Base-by-base conservation (phyloP, 371 early-diverging fungal species). In the Mortierella sp. region DNA sequence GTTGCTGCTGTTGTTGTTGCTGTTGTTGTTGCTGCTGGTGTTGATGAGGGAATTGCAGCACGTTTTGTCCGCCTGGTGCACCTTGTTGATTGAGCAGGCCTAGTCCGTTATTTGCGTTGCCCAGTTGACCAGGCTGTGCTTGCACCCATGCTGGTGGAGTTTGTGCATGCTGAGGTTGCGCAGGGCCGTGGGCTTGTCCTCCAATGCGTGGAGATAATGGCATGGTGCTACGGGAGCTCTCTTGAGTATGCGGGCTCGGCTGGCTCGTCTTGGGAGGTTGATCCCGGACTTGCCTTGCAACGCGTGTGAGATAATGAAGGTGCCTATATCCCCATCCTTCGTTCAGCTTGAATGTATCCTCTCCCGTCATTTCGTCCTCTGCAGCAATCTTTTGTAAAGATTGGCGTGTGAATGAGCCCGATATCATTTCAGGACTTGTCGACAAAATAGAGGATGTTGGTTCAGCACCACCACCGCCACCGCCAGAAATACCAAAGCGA, bases 241-340 rank as follows among this genome's bases (percentile, higher is more conserved):
- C 65, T 28, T 58, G 68, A n/a, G 62, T 49, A 58, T 55, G 32
- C 8, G 37, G 43, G 30, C 47, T 58, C 12, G 68, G 32, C n/a
- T 54, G 63, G 14, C 28, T 40, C n/a, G 39, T 6, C 20, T 40
- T 64, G 2, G 72, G 66, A 9, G 81, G 75, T 26, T 68, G 72
- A 43, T 80, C 81, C 12, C 81, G 65, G 3, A 72, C 72, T 26
- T 71, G 65, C 32, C 61, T 64, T 6, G 75, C 81, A 0, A 80
- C 81, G 16, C 81, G 68, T 0, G 81, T 80, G 18, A 80, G 61
- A 55, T 75, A 80, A 1, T 52, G 58, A 9, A 68, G 68, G 28
- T 66, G 61, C 28, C 71, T 74, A 70, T 69, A 80, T 0, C 81
- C 81, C 81, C 81, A 80, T 5, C 75, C 81, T 35, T 80, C 81